Evolutionary conservation across 2,329 filamentous ascomycete species (phyloP), one percentile per base, ranked within the genome.

Genomic region (Fusarium liriodendri): DNA sequence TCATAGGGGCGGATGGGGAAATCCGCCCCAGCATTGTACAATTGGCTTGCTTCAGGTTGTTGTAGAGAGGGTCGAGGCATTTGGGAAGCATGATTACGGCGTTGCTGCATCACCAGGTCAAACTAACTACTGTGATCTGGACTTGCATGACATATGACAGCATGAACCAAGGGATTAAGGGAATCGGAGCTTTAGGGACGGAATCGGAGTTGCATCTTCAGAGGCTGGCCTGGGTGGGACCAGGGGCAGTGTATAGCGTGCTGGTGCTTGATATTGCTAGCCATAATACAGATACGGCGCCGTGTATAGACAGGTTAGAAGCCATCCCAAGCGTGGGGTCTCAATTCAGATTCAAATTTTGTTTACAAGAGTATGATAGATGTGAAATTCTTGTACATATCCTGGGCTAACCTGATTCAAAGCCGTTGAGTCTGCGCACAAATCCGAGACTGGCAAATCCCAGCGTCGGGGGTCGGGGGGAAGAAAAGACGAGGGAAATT

Each of bases 71-170:
- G 69, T 74, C 75, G 63, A 75, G 76, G 68, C 70, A 75, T 78
- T 73, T 74, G 74, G 80, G 70, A 80, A 82, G 79, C 81, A 82
- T 83, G 73, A 79, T 78, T 76, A 76, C 59, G 81, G 81, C 81
- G 81, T 83, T 83, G 75, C 76, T 78, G 77, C 78, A 81, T 79
- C 72, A 77, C 75, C 76, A 72, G 71, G 75, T 74, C 70, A 69
- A 71, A 74, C 76, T 71, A 76, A 70, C 71, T 73, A 76, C 47
- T 52, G 32, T 32, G 68, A 77, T 72, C 72, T 76, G 73, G 68
- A 79, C 73, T 72, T 76, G 73, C 79, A 80, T 79, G 76, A 72
- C 76, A 76, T 76, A 79, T 70, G 71, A 76, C 62, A 74, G 72
- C 73, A 75, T 78, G 75, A 72, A 70, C 35, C 64, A 78, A 66